Evolutionary conservation across 495 filamentous ascomycete species (phyloP).

Genomic region (Evernia prunastri): DNA sequence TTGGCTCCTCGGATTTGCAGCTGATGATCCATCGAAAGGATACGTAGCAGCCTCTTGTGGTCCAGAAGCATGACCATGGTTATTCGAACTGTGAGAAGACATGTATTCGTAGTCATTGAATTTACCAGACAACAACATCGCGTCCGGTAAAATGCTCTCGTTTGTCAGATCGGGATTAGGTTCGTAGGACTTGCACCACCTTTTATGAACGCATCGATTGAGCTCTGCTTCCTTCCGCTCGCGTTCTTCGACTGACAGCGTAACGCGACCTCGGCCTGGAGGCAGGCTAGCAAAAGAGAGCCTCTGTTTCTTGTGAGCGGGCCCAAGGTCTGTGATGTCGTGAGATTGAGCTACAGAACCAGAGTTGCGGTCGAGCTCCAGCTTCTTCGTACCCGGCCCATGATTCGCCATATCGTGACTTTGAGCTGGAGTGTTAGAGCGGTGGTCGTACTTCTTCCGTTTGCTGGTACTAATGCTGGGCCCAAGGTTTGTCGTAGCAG

Average conservation of each 20-base stretch:
- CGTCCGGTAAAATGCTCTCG: background rate
- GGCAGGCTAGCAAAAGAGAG: background rate
- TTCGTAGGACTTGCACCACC: background rate
- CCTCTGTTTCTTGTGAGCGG: background rate
- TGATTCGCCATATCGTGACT: background rate
- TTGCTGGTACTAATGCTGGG: background rate
- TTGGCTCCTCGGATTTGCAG: background rate
- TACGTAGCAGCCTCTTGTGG: background rate
- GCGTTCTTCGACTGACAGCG: background rate
- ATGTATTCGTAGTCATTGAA: background rate
- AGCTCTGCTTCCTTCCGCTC: background rate
- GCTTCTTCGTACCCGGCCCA: background rate
- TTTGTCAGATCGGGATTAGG: background rate
- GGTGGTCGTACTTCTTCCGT: background rate
- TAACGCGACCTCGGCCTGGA: background rate
- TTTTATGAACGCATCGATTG: background rate
- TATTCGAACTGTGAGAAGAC: background rate
- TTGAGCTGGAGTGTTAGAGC: background rate
- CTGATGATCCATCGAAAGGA: background rate
- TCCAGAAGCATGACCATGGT: no score
- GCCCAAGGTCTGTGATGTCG: background rate
- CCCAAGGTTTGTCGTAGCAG: background rate
- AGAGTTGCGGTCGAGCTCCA: background rate
- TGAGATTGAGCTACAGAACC: background rate
- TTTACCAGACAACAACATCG: background rate